Conservation (phyloP, 768 basidiomycete genomes). For the Chiua virens region DNA sequence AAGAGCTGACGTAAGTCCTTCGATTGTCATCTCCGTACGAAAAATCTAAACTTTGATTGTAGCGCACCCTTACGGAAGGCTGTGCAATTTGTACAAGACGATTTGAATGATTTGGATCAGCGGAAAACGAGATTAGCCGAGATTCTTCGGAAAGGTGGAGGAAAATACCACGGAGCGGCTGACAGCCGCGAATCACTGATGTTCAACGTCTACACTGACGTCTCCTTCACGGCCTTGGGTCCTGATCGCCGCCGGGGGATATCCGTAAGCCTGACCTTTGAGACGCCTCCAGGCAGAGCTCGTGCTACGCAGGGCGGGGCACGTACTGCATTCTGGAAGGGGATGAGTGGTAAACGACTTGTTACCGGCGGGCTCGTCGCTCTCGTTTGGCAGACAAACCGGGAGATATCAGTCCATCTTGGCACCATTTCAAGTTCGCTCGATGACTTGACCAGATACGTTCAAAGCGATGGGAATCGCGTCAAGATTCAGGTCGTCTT, state of each 20-base stretch:
- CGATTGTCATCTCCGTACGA: neutral
- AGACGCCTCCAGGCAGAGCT: conserved; percentile 58
- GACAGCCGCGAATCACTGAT: conserved; percentile 48
- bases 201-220: conserved; percentile 63
- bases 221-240: conserved; percentile 44
- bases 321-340: conserved; percentile 62
- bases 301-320: conserved; percentile 37
- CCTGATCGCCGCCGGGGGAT: conserved; percentile 57
- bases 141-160: conserved; percentile 53
- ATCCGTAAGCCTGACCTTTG: conserved; percentile 44
- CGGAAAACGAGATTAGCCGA: conserved; percentile 42
- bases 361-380: conserved; percentile 64
- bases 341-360: conserved; percentile 56
- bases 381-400: conserved; percentile 46
- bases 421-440: conserved; percentile 48
- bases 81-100: conserved; percentile 48
- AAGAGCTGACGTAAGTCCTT: conserved; percentile 61
- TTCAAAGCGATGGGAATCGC: conserved; percentile 30
- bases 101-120: conserved; percentile 31
- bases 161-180: conserved; percentile 50
- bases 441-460: conserved; percentile 47
- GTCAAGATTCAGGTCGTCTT: conserved; percentile 56
- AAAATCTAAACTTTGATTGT: neutral
- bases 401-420: conserved; percentile 46
- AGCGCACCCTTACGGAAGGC: conserved; percentile 56